phyloP scores from a whole-genome alignment of 345 rosid species.

The Passiflora organensis region DNA sequence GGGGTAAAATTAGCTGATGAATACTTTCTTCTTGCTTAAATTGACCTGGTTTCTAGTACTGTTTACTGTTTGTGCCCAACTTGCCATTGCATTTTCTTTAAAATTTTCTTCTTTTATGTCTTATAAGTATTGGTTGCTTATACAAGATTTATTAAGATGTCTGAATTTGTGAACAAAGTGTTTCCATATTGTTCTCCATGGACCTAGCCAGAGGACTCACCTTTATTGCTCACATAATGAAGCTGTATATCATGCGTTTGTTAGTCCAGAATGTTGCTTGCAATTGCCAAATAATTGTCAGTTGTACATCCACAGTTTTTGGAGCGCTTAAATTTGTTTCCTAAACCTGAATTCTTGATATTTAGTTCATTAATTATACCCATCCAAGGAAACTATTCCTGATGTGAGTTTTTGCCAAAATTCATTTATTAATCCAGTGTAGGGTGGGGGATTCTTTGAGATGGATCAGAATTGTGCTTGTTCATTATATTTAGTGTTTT shows the following conservation, averaged over 20 bases:
- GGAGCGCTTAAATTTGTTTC: no score
- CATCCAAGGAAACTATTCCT: not conserved
- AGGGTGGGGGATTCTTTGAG: no score
- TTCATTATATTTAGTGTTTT: not conserved
- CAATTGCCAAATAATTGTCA: not conserved
- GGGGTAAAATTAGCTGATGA: not conserved
- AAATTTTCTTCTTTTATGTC: not conserved
- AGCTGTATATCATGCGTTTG: not conserved
- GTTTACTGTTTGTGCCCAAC: not conserved
- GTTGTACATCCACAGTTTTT: not conserved
- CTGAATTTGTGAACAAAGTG: not conserved
- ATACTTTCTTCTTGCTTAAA: not conserved
- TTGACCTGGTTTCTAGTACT: not conserved
- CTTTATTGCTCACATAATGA: no score
- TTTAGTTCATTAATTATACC: no score
- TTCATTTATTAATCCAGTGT: no score
- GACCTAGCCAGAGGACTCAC: not conserved
- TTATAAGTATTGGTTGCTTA: not conserved
- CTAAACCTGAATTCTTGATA: not conserved
- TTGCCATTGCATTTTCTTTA: slow-evolving; percentile 1
- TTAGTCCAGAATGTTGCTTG: not conserved
- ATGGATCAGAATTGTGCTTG: not conserved
- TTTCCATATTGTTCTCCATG: not conserved
- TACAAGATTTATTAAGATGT: not conserved
- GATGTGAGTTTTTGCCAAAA: not conserved